phyloP scores from a whole-genome alignment of 306 rosid species.

The Ammopiptanthus mongolicus region DNA sequence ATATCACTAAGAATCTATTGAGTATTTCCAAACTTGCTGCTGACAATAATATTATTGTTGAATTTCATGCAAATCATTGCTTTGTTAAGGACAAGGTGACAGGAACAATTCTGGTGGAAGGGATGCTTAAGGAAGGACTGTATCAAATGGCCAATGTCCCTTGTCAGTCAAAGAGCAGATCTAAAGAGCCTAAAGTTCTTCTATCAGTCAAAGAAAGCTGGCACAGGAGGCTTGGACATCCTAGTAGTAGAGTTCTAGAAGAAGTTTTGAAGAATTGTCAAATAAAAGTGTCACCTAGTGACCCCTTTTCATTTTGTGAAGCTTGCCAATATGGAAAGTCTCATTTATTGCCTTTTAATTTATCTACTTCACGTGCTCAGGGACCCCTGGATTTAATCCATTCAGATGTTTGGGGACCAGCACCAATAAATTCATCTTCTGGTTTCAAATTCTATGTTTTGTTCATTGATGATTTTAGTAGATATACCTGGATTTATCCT shows the following conservation, averaged over 20 bases:
- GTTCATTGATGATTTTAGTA: not conserved
- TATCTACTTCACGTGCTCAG: not conserved
- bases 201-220: not conserved
- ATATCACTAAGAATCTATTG: not conserved
- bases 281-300: not conserved
- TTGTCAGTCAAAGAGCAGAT: not conserved
- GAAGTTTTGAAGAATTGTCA: not conserved
- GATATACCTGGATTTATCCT: not conserved
- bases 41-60: not conserved
- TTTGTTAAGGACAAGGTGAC: not conserved
- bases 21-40: not conserved
- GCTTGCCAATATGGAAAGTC: not conserved
- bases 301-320: not conserved
- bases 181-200: not conserved
- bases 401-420: not conserved
- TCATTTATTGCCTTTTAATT: not conserved
- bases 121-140: not conserved
- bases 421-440: not conserved
- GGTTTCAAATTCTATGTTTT: not conserved
- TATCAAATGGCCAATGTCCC: not conserved
- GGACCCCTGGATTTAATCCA: not conserved
- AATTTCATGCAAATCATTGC: not conserved
- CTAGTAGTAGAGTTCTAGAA: not conserved
- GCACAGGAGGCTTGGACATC: not conserved
- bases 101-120: not conserved